These are phyloP conservation scores for Wickerhamiella hasegawae DNA, from an alignment of 805 yeast species.

Conservation along the genomic window DNA sequence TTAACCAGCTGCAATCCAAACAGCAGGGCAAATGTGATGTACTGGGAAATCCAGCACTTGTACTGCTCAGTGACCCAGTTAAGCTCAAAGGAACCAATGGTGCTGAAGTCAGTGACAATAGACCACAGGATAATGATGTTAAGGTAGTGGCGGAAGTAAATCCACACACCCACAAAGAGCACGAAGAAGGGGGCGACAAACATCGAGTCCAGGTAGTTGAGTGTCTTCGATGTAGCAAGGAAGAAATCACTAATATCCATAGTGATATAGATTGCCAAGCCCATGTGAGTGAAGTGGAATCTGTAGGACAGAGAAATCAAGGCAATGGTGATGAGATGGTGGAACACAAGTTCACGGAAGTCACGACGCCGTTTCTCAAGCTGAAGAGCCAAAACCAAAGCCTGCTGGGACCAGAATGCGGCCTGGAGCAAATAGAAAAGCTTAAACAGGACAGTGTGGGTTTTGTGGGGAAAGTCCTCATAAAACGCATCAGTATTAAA, in stretches of 20 bases:
- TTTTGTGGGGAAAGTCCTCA: slow-evolving; percentile 64
- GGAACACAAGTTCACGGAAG: slow-evolving; percentile 76
- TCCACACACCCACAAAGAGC: slow-evolving; percentile 61
- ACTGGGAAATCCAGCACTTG: slow-evolving; percentile 91
- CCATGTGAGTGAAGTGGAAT: slow-evolving; percentile 95
- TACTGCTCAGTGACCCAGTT: slow-evolving; percentile 86
- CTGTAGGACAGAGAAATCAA: slow-evolving; percentile 76
- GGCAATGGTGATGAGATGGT: slow-evolving; percentile 81
- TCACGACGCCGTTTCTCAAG: slow-evolving; percentile 94
- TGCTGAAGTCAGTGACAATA: slow-evolving; percentile 58
- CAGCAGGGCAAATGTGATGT: slow-evolving; percentile 67
- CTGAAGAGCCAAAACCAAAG: slow-evolving; percentile 63
- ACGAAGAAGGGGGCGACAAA: slow-evolving; percentile 49
- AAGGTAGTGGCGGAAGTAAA: slow-evolving; percentile 75
- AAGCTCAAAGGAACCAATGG: slow-evolving; percentile 68
- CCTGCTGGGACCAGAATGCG: slow-evolving; percentile 95
- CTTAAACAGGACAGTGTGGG: slow-evolving; percentile 56
- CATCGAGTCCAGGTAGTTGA: slow-evolving; percentile 65
- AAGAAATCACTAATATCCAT: slow-evolving; percentile 94
- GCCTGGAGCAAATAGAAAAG: slow-evolving; percentile 82
- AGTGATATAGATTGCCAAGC: slow-evolving; percentile 74
- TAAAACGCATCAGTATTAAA: slow-evolving; percentile 77
- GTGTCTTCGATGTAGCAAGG: slow-evolving; percentile 67
- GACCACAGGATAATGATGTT: slow-evolving; percentile 52
- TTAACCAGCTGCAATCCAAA: slow-evolving; percentile 75